Evolutionary conservation across 176 grass and related monocot genomes (phyloP), one percentile per base, ranked within the genome.

Genomic region (Secale cereale): DNA sequence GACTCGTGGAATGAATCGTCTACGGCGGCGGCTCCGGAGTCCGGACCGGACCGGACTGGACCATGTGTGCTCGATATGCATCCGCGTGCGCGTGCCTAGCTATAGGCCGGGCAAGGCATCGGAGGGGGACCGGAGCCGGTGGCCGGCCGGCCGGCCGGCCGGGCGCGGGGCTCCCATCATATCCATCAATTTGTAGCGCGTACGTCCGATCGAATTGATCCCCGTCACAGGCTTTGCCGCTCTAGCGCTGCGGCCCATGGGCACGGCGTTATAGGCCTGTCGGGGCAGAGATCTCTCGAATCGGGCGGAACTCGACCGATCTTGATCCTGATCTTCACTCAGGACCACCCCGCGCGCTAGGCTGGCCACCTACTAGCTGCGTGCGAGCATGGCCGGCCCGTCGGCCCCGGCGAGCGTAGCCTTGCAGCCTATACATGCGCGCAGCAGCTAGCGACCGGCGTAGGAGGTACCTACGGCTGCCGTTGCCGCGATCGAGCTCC

Each of bases 261-360:
- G 74, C 84, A 90, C 89, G 84, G 80, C 80, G 89, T 87, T 83
- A 90, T 87, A 87, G 89, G 67, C 80, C 68, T 90, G 89, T 87
- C 89, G 89, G 80, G 84, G 84, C 86, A 36, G 85, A 90, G 89
- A 87, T 90, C 89, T 90, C 89, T 90, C 80, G 75, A 83, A 54
- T 75, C 75, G 80, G n/a, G n/a, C n/a, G n/a, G 83, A 77, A 46
- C 67, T 81, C 74, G 28, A 3, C 27, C 13, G 2, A 46, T 28
- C 46, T 1, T n/a, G n/a, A 0, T 52, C 48, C 48, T 16, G 6
- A 52, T 52, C n/a, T n/a, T n/a, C n/a, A n/a, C n/a, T n/a, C n/a
- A 36, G 74, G 75, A 32, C 79, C 86, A 54, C 52, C 27, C 19
- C 31, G 10, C 69, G 48, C 27, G 73, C 48, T 19, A 8, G n/a